A percentile compares a stretch with the other conserved stretches of the same genome.
phyloP scores from a whole-genome alignment of 2,329 filamentous ascomycete species.

The Setomelanomma holmii region DNA sequence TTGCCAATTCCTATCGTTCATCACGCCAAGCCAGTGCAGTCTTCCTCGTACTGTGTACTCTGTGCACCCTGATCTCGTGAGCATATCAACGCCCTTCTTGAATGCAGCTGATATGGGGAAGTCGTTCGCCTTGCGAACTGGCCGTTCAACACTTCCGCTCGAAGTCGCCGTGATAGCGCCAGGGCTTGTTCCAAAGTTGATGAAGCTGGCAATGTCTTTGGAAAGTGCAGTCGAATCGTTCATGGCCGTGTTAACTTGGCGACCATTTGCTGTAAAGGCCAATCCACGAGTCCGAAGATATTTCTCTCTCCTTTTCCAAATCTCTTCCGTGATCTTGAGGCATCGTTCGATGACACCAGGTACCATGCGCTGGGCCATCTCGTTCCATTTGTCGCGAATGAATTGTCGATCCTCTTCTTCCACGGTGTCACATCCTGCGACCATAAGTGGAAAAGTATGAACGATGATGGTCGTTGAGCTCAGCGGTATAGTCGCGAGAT shows the following conservation, averaged over 20 bases:
- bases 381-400: slow-evolving; percentile 67
- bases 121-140: slow-evolving; percentile 12
- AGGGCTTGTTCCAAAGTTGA: slow-evolving; percentile 13
- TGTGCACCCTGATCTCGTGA: slow-evolving; percentile 57
- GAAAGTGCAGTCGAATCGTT: slow-evolving; percentile 7
- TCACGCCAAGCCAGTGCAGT: slow-evolving; percentile 72
- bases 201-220: slow-evolving; percentile 13
- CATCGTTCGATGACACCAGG: slow-evolving; percentile 72
- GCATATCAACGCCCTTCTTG: slow-evolving; percentile 34
- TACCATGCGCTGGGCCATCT: slow-evolving; percentile 66
- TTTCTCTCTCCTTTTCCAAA: slow-evolving; percentile 69
- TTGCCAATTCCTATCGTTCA: slow-evolving; percentile 74
- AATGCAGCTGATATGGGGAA: slow-evolving; percentile 46
- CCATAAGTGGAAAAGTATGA: slow-evolving; percentile 72
- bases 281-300: slow-evolving; percentile 48
- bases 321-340: slow-evolving; percentile 67
- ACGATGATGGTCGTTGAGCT: slow-evolving; percentile 69
- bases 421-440: slow-evolving; percentile 68
- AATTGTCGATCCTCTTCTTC: slow-evolving; percentile 67
- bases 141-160: slow-evolving; percentile 1
- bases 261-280: slow-evolving; percentile 8
- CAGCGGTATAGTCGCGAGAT: slow-evolving; percentile 68
- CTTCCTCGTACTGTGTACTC: slow-evolving; percentile 69
- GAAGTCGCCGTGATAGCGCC: slow-evolving; percentile 8
- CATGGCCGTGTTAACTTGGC: slow-evolving; percentile 1